Base-by-base conservation (phyloP, 768 basidiomycete genomes). In the Kwoniella dejecticola region DNA sequence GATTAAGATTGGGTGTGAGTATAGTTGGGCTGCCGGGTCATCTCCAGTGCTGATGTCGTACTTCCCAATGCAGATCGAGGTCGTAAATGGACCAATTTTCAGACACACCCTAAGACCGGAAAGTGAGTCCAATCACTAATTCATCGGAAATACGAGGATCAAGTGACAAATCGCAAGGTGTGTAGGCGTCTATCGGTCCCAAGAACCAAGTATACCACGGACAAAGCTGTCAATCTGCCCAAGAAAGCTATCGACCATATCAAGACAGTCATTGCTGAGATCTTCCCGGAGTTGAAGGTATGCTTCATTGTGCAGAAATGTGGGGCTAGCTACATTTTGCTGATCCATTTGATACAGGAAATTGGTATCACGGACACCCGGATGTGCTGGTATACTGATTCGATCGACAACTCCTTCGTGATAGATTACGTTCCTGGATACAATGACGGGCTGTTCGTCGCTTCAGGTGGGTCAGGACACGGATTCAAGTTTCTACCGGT, bases 381-480 rank as follows among this genome's bases (percentile, higher is more conserved):
- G 24, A 52, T 70, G 49, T 70, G 69, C 60, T 70, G 69, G 69
- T 70, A 70, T 53, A 70, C 69, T 19, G 69, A 70, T 44, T 56
- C 50, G 26, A 58, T 64, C 42, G 69, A 70, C 50, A 70, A 70
- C 40, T 54, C 64, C 42, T 70, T 67, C 46, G 53, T 62, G 10
- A 60, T 59, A 30, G 69, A 67, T 31, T 70, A 64, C 45, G 69
- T 70, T 13, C 67, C 67, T 26, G 63, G 63, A 4, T 69, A 65
- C 52, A 33, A 42, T 23, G 55, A 65, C n/a, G 58, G 60, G 1
- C 33, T 69, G 21, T 69, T 69, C 27, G 67, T 69, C 12, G 54
- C 56, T 27, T 65, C 63, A 8, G 67, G 67, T 19, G 67, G 67
- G 6, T 57, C 54, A 26, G 67, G 67, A 1, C 67, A 69, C 36